phyloP scores from a whole-genome alignment of 306 rosid species.

The Fagus crenata region DNA sequence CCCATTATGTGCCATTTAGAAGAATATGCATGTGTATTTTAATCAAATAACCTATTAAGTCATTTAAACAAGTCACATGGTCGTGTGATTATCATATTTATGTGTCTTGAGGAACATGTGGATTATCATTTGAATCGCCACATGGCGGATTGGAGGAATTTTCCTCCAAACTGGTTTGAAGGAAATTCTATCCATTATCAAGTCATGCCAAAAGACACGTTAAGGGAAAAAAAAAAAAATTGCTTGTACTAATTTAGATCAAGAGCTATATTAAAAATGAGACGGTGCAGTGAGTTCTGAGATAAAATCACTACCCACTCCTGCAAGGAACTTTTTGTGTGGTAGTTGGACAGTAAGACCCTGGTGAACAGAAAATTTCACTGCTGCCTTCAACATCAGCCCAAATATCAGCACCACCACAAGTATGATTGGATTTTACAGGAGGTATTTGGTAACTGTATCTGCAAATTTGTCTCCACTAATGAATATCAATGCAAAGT shows the following conservation, averaged over 20 bases:
- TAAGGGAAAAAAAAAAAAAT: neutral
- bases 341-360: conserved; percentile 76
- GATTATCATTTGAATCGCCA: no score
- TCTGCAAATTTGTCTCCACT: conserved; percentile 45
- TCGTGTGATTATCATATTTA: no score
- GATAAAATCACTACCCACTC: conserved; percentile 73
- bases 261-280: conserved; percentile 10
- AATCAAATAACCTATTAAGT: no score
- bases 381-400: conserved; percentile 50
- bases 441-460: conserved; percentile 72
- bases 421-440: conserved; percentile 59
- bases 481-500: conserved; percentile 21
- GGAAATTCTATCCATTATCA: neutral
- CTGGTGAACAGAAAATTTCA: conserved; percentile 76
- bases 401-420: conserved; percentile 90
- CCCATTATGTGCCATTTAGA: no score
- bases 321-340: conserved; percentile 50
- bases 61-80: no score
- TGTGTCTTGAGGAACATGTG: no score
- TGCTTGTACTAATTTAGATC: conserved; percentile 1
- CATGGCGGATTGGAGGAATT: no score
- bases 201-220: conserved; percentile 7
- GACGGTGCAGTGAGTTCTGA: conserved; percentile 19
- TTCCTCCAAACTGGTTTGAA: no score
- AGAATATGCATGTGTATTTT: no score